Evolutionary conservation across 495 filamentous ascomycete species (phyloP).

Genomic region (Saxophila tyrrhenica): DNA sequence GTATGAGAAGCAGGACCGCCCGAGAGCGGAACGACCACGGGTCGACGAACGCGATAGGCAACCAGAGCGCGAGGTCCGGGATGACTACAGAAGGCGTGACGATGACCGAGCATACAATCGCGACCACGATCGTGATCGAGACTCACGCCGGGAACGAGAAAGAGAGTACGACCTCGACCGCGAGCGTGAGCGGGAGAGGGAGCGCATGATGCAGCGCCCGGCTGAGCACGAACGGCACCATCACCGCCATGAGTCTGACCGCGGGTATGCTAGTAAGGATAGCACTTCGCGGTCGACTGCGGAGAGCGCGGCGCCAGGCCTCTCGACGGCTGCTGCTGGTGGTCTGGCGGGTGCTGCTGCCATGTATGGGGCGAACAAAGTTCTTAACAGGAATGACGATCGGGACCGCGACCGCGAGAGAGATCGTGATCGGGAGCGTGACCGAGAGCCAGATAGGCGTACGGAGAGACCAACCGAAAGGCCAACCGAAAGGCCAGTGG

Average conservation of each 20-base stretch:
- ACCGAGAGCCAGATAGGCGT: slow-evolving; percentile 10
- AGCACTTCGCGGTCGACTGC: neutral
- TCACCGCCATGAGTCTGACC: slow-evolving; percentile 5
- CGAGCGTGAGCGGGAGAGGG: slow-evolving; percentile 22
- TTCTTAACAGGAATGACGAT: slow-evolving; percentile 15
- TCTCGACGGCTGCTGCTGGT: slow-evolving; percentile 8
- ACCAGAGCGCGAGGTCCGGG: slow-evolving; percentile 13
- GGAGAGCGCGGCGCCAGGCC: neutral
- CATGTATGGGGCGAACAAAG: slow-evolving; percentile 9
- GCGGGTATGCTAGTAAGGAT: neutral
- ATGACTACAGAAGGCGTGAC: slow-evolving; percentile 1
- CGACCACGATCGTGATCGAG: slow-evolving; percentile 16
- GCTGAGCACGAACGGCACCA: slow-evolving; percentile 20
- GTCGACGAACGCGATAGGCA: slow-evolving; percentile 6
- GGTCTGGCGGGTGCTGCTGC: slow-evolving; percentile 18
- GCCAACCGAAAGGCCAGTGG: no score
- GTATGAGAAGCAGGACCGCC: slow-evolving; percentile 13
- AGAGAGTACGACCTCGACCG: slow-evolving; percentile 15
- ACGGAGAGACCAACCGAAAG: slow-evolving; percentile 8
- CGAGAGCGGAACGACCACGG: slow-evolving; percentile 4
- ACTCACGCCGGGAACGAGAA: slow-evolving; percentile 10
- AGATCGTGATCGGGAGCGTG: slow-evolving; percentile 10
- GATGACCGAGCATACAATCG: slow-evolving; percentile 11
- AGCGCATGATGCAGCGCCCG: slow-evolving; percentile 16
- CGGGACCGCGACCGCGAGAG: slow-evolving; percentile 17